A percentile compares a stretch with the other conserved stretches of the same genome.
Evolutionary conservation across 176 grass and related monocot genomes (phyloP).

Genomic region (Secale cereale): DNA sequence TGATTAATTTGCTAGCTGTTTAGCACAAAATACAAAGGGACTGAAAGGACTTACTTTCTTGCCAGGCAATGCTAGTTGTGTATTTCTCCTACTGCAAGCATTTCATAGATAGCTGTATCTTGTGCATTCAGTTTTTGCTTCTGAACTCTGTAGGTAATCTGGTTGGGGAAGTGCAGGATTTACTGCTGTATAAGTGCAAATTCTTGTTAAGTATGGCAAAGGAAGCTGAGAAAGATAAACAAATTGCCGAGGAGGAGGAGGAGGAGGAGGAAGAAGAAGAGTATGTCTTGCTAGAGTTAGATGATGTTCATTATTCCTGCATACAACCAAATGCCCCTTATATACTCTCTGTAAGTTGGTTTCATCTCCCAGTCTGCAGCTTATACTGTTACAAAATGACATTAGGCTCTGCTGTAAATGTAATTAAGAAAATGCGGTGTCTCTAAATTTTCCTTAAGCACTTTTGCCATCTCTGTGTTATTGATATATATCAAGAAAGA

Average conservation of each 20-base stretch:
- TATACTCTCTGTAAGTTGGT: slow-evolving; percentile 67
- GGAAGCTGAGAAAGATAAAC: slow-evolving; percentile 19
- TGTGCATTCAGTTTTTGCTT: not conserved
- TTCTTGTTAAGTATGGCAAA: slow-evolving; percentile 38
- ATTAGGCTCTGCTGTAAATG: not conserved
- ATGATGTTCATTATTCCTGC: slow-evolving; percentile 59
- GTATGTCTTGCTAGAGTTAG: slow-evolving; percentile 71
- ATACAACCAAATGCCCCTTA: slow-evolving; percentile 61
- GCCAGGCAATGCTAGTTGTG: not conserved
- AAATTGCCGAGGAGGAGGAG: slow-evolving; percentile 31
- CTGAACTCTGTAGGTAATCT: not conserved
- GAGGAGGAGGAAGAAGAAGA: slow-evolving; percentile 62
- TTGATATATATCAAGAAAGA: not conserved
- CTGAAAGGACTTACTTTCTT: not conserved
- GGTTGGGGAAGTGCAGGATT: not conserved
- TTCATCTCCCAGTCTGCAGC: not conserved
- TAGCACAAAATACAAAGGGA: not conserved
- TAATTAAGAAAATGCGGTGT: not conserved
- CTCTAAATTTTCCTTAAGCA: not conserved
- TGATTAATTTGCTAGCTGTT: not conserved
- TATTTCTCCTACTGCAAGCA: not conserved
- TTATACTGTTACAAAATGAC: not conserved
- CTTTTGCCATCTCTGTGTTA: not conserved
- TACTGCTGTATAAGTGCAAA: not conserved
- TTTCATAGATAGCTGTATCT: not conserved